Evolutionary conservation across 1,284 basidiomycete species (phyloP).

Genomic region (Pseudozyma sp.): DNA sequence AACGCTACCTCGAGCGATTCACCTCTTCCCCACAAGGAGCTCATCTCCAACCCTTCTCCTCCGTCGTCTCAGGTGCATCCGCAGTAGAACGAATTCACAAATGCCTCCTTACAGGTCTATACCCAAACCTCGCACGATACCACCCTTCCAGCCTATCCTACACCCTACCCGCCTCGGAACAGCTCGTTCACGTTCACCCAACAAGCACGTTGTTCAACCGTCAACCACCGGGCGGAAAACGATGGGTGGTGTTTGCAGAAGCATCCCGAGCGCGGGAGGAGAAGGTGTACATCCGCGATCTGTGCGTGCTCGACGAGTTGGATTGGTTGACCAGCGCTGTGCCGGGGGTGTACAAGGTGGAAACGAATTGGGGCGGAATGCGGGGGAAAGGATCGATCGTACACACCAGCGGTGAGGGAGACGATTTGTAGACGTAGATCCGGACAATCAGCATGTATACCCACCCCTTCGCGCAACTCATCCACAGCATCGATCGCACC

Average conservation of each 20-base stretch:
- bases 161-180: slow-evolving; percentile 79
- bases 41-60: slow-evolving; percentile 66
- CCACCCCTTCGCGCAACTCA: too few relatives aligned
- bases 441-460: too few relatives aligned
- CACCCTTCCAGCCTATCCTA: slow-evolving; percentile 73
- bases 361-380: slow-evolving; percentile 1
- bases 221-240: slow-evolving; percentile 79
- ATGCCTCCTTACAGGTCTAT: slow-evolving; percentile 91
- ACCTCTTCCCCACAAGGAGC: slow-evolving; percentile 31
- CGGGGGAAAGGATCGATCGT: background rate
- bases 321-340: slow-evolving; percentile 67
- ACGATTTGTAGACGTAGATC: too few relatives aligned
- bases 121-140: slow-evolving; percentile 82
- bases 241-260: slow-evolving; percentile 93
- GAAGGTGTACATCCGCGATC: slow-evolving; percentile 77
- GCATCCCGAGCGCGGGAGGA: slow-evolving; percentile 74
- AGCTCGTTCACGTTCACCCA: slow-evolving; percentile 85
- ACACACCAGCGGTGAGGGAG: background rate
- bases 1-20: slow-evolving; percentile 91
- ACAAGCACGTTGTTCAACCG: slow-evolving; percentile 93
- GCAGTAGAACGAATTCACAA: slow-evolving; percentile 74
- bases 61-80: too few relatives aligned
- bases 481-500: too few relatives aligned
- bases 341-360: slow-evolving; percentile 24
- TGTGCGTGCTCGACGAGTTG: slow-evolving; percentile 69